Evolutionary conservation across 768 basidiomycete species (phyloP).

Genomic region (Hericium rajendrae): DNA sequence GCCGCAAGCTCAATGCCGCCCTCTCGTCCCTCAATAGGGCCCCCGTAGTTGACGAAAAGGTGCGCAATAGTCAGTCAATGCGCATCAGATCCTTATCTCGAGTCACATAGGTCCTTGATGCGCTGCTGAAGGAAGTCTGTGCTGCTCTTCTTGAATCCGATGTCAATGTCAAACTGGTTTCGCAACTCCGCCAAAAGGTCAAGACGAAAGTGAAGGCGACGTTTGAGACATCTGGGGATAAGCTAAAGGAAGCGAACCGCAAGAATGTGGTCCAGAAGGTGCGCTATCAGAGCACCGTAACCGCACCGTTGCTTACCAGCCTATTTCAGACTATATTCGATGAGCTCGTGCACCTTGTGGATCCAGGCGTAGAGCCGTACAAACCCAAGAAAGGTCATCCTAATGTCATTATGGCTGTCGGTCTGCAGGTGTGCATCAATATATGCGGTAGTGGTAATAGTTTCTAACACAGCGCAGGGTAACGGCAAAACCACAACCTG

Average conservation of each 20-base stretch:
- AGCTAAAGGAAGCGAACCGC: constrained; percentile 70
- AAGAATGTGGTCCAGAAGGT: constrained; percentile 92
- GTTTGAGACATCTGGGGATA: constrained; percentile 59
- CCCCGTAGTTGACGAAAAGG: constrained; percentile 88
- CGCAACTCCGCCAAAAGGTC: constrained; percentile 78
- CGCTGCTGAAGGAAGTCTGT: constrained; percentile 89
- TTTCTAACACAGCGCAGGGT: constrained; percentile 42
- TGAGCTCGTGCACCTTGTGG: constrained; percentile 90
- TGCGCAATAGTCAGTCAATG: constrained; percentile 21
- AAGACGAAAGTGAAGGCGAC: constrained; percentile 82
- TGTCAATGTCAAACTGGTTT: constrained; percentile 96
- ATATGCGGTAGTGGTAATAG: background rate
- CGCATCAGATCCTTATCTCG: constrained; percentile 7
- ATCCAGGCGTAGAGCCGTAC: constrained; percentile 91
- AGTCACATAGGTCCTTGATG: constrained; percentile 72
- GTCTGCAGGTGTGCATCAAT: constrained; percentile 62
- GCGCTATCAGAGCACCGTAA: constrained; percentile 4
- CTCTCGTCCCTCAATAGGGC: constrained; percentile 82
- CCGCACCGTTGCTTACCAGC: background rate
- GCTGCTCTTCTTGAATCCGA: constrained; percentile 91
- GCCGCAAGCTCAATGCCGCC: constrained; percentile 87
- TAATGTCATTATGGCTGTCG: constrained; percentile 96
- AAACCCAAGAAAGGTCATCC: constrained; percentile 92
- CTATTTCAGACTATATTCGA: constrained; percentile 82
- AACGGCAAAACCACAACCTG: constrained; percentile 99